Evolutionary conservation across 2,329 filamentous ascomycete genomes (phyloP).

Genomic region (Xylaria digitata): DNA sequence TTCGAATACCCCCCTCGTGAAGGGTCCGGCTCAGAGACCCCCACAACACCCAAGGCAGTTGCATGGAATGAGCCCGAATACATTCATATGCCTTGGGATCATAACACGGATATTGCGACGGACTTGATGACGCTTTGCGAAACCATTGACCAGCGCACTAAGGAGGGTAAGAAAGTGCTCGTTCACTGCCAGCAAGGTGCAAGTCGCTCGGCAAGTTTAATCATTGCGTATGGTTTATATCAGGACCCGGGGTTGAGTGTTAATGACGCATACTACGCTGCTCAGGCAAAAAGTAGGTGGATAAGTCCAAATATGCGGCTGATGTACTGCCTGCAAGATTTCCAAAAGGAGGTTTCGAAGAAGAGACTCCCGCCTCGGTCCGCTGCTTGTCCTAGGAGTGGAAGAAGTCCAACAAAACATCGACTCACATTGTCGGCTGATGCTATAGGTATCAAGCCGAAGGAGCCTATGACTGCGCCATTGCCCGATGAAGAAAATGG

Average conservation of each 20-base stretch:
- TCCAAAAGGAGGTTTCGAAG: conserved; percentile 72
- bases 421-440: conserved; percentile 70
- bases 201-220: conserved; percentile 84
- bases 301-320: conserved; percentile 93
- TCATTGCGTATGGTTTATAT: conserved; percentile 87
- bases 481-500: conserved; percentile 65
- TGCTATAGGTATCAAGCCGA: conserved; percentile 62
- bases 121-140: conserved; percentile 82
- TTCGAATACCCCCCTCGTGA: conserved; percentile 66
- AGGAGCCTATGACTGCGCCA: conserved; percentile 71
- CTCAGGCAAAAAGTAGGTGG: conserved; percentile 85
- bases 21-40: conserved; percentile 56
- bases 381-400: conserved; percentile 61
- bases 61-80: conserved; percentile 74
- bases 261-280: conserved; percentile 84
- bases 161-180: conserved; percentile 80
- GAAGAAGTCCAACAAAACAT: conserved; percentile 69
- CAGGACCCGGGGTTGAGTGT: conserved; percentile 80
- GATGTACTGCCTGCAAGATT: conserved; percentile 89
- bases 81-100: conserved; percentile 88
- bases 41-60: conserved; percentile 68
- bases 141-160: conserved; percentile 77
- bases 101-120: conserved; percentile 85
- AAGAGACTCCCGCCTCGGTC: conserved; percentile 59
- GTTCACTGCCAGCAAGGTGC: conserved; percentile 89